phyloP scores from a whole-genome alignment of 768 basidiomycete species.

The Auriscalpium vulgare region DNA sequence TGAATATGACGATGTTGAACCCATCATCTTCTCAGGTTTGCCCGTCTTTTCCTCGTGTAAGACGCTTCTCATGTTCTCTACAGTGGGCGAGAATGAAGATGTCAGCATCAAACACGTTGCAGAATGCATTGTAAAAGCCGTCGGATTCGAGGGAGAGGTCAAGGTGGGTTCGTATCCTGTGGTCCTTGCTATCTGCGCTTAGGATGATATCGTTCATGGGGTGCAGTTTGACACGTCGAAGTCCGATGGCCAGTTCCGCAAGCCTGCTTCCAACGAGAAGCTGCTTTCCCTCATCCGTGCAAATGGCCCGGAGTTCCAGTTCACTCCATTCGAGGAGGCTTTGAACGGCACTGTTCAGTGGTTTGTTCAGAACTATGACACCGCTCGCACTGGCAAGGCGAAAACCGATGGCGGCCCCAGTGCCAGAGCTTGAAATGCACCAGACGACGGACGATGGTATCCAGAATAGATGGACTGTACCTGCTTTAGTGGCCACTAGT shows the following conservation, averaged over 20 bases:
- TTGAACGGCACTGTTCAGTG: slow-evolving; percentile 73
- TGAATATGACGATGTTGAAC: slow-evolving; percentile 89
- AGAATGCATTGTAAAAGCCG: slow-evolving; percentile 78
- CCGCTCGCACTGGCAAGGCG: slow-evolving; percentile 51
- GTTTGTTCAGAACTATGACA: slow-evolving; percentile 80
- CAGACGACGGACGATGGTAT: background rate
- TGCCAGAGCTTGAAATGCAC: background rate
- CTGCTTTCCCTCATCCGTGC: slow-evolving; percentile 63
- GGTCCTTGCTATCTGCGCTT: background rate
- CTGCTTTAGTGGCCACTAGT: too few species aligned
- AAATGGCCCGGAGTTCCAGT: slow-evolving; percentile 44
- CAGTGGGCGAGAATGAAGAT: slow-evolving; percentile 91
- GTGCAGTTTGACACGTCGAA: slow-evolving; percentile 72
- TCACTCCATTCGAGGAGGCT: slow-evolving; percentile 87
- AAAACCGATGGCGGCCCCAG: slow-evolving; percentile 34
- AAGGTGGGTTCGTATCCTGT: slow-evolving; percentile 34
- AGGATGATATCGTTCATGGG: background rate
- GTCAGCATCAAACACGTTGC: slow-evolving; percentile 87
- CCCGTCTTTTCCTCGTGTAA: background rate
- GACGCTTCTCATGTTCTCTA: background rate
- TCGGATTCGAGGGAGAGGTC: slow-evolving; percentile 75
- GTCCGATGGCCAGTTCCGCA: slow-evolving; percentile 92
- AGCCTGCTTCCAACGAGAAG: slow-evolving; percentile 92
- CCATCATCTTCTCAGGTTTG: slow-evolving; percentile 82
- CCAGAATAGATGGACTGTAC: background rate